phyloP scores from a whole-genome alignment of 768 basidiomycete species.

The Phylloporus sp. region DNA sequence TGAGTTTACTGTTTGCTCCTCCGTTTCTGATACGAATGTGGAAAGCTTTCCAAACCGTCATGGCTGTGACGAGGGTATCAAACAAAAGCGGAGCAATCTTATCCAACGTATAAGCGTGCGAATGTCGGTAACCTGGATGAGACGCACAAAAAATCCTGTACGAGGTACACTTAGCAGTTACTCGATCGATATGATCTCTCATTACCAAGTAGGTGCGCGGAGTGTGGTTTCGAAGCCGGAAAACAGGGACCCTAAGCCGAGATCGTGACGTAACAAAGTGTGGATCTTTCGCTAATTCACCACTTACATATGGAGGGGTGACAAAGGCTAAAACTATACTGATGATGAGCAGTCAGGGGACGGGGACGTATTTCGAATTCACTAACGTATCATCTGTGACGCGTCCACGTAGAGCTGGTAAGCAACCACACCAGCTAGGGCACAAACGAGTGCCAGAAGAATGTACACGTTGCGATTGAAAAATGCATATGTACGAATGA shows the following conservation, averaged over 20 bases:
- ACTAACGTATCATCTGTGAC: constrained; percentile 70
- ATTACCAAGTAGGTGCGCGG: constrained; percentile 73
- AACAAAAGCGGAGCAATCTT: constrained; percentile 79
- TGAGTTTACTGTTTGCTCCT: constrained; percentile 70
- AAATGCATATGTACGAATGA: constrained; percentile 83
- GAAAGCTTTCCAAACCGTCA: constrained; percentile 78
- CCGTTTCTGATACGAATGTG: constrained; percentile 70
- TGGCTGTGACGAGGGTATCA: constrained; percentile 73
- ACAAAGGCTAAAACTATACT: constrained; percentile 58
- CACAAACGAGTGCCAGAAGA: constrained; percentile 56
- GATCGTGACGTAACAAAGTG: background rate
- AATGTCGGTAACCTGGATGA: background rate
- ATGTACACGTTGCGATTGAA: constrained; percentile 74
- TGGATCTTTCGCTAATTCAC: background rate
- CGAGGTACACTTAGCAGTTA: constrained; percentile 6
- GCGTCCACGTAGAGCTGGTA: constrained; percentile 80
- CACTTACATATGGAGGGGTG: constrained; percentile 54
- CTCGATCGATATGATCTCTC: constrained; percentile 11
- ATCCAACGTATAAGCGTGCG: constrained; percentile 7
- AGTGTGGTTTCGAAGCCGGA: constrained; percentile 77
- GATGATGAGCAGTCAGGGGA: constrained; percentile 9
- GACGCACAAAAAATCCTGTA: constrained; percentile 55
- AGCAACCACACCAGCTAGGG: constrained; percentile 67
- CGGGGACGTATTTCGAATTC: background rate
- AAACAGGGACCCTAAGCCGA: constrained; percentile 66